Evolutionary conservation across 2,329 filamentous ascomycete genomes (phyloP).

Genomic region (Colletotrichum limetticola): DNA sequence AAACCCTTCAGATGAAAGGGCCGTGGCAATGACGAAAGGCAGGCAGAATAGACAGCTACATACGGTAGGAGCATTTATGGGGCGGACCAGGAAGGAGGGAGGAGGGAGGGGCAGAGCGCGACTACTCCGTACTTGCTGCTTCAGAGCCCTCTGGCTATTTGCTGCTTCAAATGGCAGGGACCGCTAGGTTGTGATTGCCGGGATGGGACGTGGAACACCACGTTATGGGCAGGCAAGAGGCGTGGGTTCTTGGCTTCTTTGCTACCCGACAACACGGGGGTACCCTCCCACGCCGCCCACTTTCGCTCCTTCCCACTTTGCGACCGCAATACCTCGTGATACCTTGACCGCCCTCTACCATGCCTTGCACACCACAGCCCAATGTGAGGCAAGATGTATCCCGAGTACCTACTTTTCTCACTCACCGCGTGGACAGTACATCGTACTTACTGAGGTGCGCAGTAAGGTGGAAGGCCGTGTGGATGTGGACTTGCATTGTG

Average conservation of each 20-base stretch:
- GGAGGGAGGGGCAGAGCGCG: constrained; percentile 14
- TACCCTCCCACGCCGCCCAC: neutral
- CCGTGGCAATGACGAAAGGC: constrained; percentile 35
- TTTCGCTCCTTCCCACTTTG: neutral
- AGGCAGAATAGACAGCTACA: constrained; percentile 25
- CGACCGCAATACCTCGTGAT: neutral
- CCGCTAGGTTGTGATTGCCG: neutral
- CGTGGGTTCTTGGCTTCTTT: constrained; percentile 11
- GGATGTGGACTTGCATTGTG: neutral
- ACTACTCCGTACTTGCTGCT: neutral
- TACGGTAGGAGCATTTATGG: constrained; percentile 32
- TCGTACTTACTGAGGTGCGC: no score
- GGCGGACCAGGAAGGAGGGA: constrained; percentile 17
- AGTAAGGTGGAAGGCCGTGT: neutral
- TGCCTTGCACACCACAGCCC: neutral
- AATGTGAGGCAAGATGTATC: neutral
- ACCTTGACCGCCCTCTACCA: neutral
- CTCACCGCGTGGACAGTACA: neutral
- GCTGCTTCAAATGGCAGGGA: neutral
- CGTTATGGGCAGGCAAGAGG: constrained; percentile 2
- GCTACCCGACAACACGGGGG: constrained; percentile 21
- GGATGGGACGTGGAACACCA: neutral
- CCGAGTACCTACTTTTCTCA: neutral
- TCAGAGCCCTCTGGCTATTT: neutral
- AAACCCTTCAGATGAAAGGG: constrained; percentile 34